phyloP scores from a whole-genome alignment of 257 asterid genomes.

The Solanum pinnatisectum region DNA sequence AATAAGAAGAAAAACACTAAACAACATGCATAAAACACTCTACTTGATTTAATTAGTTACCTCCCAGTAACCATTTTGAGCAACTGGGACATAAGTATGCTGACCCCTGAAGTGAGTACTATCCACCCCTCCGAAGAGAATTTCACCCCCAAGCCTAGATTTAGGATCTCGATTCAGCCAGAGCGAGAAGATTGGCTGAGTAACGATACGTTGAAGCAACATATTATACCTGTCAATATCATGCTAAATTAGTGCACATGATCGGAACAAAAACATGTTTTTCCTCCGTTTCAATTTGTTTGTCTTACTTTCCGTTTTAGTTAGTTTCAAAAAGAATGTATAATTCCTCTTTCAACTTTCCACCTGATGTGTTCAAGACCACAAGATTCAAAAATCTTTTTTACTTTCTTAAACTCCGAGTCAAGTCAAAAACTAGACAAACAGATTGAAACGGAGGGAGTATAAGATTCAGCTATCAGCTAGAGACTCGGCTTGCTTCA shows the following conservation, averaged over 20 bases:
- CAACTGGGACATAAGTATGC: conserved; percentile 17
- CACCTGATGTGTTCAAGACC: too few species aligned
- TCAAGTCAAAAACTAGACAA: not conserved
- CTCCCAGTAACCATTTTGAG: conserved; percentile 28
- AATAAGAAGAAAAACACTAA: not conserved
- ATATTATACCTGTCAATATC: conserved; percentile 17
- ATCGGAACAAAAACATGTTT: not conserved
- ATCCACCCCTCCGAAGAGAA: conserved; percentile 28
- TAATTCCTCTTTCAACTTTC: too few species aligned
- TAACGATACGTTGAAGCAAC: conserved; percentile 15
- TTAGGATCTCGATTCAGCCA: conserved; percentile 17
- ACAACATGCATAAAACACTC: not conserved
- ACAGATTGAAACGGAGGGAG: not conserved
- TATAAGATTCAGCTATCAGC: not conserved
- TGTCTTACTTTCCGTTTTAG: too few species aligned
- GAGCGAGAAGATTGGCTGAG: conserved; percentile 14
- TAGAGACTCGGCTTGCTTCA: not conserved
- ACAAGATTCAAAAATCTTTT: too few species aligned
- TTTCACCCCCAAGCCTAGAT: conserved; percentile 14
- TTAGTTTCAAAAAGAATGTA: too few species aligned
- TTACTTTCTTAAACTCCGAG: not conserved
- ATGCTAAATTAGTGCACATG: not conserved
- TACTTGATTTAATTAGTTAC: not conserved
- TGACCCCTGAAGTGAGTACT: conserved; percentile 20
- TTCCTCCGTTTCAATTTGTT: too few species aligned